These are phyloP conservation scores for Tolypocladium tundrense DNA, from an alignment of 2,329 filamentous ascomycete species.

Conservation along the genomic window DNA sequence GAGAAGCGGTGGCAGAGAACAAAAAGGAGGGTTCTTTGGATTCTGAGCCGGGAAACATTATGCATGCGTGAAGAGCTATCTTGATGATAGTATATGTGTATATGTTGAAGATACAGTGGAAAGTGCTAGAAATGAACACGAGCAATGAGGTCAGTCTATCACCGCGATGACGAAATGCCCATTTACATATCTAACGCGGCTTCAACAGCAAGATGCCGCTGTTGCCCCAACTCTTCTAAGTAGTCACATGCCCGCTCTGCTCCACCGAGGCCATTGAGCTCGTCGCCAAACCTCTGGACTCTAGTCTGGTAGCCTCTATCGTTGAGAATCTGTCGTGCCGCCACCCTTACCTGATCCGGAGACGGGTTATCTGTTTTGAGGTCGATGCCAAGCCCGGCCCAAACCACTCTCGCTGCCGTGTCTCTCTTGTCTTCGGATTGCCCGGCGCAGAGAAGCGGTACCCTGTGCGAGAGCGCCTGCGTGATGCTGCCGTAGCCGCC, in stretches of 20 bases:
- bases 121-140: too few relatives aligned
- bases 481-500: slow-evolving; percentile 27
- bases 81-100: too few relatives aligned
- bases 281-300: slow-evolving; percentile 12
- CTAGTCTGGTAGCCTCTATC: slow-evolving; percentile 12
- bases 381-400: slow-evolving; percentile 23
- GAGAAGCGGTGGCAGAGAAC: too few relatives aligned
- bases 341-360: slow-evolving; percentile 12
- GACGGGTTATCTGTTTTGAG: slow-evolving; percentile 23
- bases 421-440: slow-evolving; percentile 27
- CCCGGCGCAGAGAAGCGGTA: slow-evolving; percentile 24
- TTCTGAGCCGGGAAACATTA: too few relatives aligned
- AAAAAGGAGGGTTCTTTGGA: too few relatives aligned
- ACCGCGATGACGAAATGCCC: too few relatives aligned
- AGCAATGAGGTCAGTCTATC: too few relatives aligned
- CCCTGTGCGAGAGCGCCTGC: slow-evolving; percentile 22
- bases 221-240: slow-evolving; percentile 14
- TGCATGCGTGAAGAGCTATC: too few relatives aligned
- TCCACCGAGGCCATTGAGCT: slow-evolving; percentile 18
- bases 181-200: too few relatives aligned
- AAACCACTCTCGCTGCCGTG: slow-evolving; percentile 21
- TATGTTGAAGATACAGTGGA: too few relatives aligned
- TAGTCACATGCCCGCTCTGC: slow-evolving; percentile 15
- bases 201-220: slow-evolving; percentile 5
- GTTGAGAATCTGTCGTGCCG: slow-evolving; percentile 13